These are phyloP conservation scores for Cladophialophora carrionii DNA, from an alignment of 2,329 filamentous ascomycete genomes.

Conservation along the genomic window DNA sequence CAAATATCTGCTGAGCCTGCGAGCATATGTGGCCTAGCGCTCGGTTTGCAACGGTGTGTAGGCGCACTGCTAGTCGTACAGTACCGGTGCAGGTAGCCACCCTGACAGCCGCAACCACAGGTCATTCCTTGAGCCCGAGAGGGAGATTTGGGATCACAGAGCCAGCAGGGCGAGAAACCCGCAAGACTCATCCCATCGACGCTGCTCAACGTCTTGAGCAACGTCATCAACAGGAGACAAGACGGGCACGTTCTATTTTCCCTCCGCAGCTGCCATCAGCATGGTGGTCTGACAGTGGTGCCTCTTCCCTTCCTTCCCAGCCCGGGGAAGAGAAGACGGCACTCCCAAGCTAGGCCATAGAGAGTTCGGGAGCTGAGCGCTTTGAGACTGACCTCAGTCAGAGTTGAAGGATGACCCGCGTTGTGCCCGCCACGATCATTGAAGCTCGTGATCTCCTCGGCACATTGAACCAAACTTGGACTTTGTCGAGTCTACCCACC, in stretches of 20 bases:
- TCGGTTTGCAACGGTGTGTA: neutral
- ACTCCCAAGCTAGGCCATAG: too few relatives aligned
- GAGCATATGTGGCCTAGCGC: neutral
- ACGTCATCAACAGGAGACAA: neutral
- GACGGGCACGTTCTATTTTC: neutral
- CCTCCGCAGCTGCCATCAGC: too few relatives aligned
- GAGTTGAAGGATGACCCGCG: too few relatives aligned
- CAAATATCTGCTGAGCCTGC: too few relatives aligned
- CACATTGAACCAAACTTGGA: neutral
- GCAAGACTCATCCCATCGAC: neutral
- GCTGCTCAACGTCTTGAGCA: neutral
- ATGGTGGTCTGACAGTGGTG: too few relatives aligned
- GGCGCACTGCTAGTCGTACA: too few relatives aligned
- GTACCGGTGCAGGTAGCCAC: neutral
- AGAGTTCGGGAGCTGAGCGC: too few relatives aligned
- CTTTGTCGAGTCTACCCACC: neutral
- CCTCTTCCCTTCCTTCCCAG: too few relatives aligned
- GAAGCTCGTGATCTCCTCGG: neutral
- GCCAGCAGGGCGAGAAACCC: neutral
- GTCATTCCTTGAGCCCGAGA: neutral
- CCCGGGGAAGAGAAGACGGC: too few relatives aligned
- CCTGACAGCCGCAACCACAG: neutral
- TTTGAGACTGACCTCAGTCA: too few relatives aligned
- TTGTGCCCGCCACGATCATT: neutral
- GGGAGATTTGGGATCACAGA: neutral